These are phyloP conservation scores for Hysterangium stoloniferum DNA, from an alignment of 768 basidiomycete genomes.

Conservation along the genomic window DNA sequence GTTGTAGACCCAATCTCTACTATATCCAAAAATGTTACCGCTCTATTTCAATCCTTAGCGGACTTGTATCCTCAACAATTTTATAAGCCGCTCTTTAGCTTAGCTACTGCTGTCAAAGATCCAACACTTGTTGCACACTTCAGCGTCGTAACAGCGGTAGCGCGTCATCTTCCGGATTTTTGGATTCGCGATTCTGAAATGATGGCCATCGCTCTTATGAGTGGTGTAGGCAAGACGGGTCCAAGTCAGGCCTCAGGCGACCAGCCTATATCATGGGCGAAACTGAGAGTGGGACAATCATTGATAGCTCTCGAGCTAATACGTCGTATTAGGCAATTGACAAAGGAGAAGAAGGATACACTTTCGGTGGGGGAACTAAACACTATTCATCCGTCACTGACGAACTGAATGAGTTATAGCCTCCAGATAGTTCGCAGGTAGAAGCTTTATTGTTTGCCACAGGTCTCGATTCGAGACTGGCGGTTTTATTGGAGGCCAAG, in stretches of 20 bases:
- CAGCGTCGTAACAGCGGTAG: conserved; percentile 41
- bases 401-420: conserved; percentile 4
- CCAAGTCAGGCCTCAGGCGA: conserved; percentile 17
- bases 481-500: conserved; percentile 49
- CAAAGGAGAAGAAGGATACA: conserved; percentile 35
- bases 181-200: conserved; percentile 70
- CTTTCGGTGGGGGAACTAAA: conserved; percentile 8
- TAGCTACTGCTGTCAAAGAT: conserved; percentile 58
- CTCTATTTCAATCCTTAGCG: conserved; percentile 45
- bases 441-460: conserved; percentile 33
- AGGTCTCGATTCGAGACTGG: conserved; percentile 49
- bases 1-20: conserved; percentile 43
- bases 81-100: conserved; percentile 64
- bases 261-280: conserved; percentile 30
- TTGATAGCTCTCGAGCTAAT: conserved; percentile 58
- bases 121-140: conserved; percentile 53
- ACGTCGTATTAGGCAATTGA: conserved; percentile 36
- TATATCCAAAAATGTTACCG: conserved; percentile 39
- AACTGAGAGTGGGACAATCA: conserved; percentile 53
- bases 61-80: conserved; percentile 51
- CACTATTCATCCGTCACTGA: background rate
- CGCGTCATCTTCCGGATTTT: conserved; percentile 50
- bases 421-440: conserved; percentile 3
- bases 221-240: conserved; percentile 30
- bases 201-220: conserved; percentile 62